These are phyloP conservation scores for Yamadazyma epiphylla DNA, from an alignment of 1,139 yeast species.

Conservation along the genomic window DNA sequence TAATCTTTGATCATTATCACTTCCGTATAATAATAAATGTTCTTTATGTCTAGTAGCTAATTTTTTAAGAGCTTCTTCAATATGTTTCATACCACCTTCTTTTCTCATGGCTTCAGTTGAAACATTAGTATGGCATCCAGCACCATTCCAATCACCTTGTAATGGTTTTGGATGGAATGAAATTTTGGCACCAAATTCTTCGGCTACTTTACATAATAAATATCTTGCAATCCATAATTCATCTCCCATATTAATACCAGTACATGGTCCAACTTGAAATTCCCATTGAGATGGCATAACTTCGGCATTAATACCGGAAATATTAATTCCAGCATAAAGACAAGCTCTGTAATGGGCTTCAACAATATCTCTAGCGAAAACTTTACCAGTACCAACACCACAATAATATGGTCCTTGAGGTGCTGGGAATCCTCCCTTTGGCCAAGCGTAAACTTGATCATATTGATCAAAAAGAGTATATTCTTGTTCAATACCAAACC, in stretches of 20 bases:
- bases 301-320: constrained; percentile 98
- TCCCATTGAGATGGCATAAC: constrained; percentile 99
- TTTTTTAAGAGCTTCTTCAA: constrained; percentile 89
- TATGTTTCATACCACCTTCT: constrained; percentile 94
- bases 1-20: constrained; percentile 90
- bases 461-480: constrained; percentile 91
- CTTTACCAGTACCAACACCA: constrained; percentile 99
- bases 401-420: constrained; percentile 99
- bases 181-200: constrained; percentile 97
- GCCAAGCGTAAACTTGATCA: constrained; percentile 96
- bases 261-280: constrained; percentile 99
- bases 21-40: constrained; percentile 92
- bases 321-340: constrained; percentile 82
- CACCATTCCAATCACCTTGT: constrained; percentile 99
- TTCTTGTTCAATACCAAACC: constrained; percentile 99
- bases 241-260: constrained; percentile 95
- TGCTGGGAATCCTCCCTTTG: constrained; percentile 99
- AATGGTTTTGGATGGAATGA: constrained; percentile 99
- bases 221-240: constrained; percentile 95
- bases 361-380: constrained; percentile 94
- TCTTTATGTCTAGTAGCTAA: constrained; percentile 95
- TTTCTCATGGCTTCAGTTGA: constrained; percentile 88
- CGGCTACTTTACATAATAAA: constrained; percentile 90
- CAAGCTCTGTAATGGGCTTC: constrained; percentile 99
- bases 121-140: constrained; percentile 99